Base-by-base conservation (phyloP, 345 rosid genomes). In the Psidium friedrichsthalianum region DNA sequence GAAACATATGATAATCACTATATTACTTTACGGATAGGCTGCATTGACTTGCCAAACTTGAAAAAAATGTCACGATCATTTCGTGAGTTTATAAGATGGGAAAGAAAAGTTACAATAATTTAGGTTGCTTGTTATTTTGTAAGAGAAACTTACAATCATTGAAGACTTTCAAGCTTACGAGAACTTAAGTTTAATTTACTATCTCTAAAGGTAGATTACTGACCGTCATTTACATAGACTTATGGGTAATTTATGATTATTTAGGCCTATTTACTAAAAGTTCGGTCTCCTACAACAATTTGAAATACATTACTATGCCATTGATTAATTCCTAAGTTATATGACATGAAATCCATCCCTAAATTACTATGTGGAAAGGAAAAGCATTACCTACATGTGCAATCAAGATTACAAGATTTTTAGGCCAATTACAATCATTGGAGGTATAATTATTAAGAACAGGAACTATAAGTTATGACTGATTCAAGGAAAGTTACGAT, bases 401-500 rank as follows among this genome's bases (percentile, higher is more conserved):
- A 29, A 64, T 15, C 0, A 6, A 64, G 42, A 64, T 64, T 15
- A 64, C 18, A 18, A 64, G 1, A 5, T 29, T 29, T 64, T 0
- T 29, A 15, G 42, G 36, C 0, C 76, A 29, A 0, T 64, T 29
- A 29, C 42, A 0, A 64, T 29, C 76, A 29, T 64, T 64, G 42
- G 42, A 64, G 76, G 42, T 64, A 64, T 64, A 29, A 16, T 32
- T 15, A 29, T 36, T 29, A 64, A 16, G 42, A 64, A 64, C 76
- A 8, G 0, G 42, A 64, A 0, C 76, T 0, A 3, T 61, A 29
- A 64, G 20, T 59, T n/a, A 59, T 59, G 74, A 59, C 0, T 4
- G 20, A 59, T 27, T 27, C 36, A 36, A 59, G 1, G 76, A 15
- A 64, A 15, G 16, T 64, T 15, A 29, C 3, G 16, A 29, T 0